Evolutionary conservation across 805 yeast species (phyloP), one percentile per base, ranked within the genome.

Genomic region (Cyberlindnera bimundalis): DNA sequence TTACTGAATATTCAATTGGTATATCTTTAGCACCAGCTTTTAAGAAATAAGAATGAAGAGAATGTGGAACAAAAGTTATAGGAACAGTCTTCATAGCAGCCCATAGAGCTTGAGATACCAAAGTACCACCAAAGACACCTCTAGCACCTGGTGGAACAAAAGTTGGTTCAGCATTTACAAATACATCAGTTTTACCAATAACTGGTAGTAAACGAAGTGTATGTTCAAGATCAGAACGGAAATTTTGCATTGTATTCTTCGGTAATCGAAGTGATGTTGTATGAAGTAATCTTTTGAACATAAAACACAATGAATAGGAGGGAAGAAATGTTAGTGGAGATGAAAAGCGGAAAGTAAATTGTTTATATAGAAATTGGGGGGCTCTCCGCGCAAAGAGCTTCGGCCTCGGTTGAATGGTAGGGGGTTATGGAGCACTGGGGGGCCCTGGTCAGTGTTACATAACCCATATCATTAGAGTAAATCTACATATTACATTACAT

Each of bases 51-150:
- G 80, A 70, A 54, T 82, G 89, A 41, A 79, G 61, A 10, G 86
- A 74, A 25, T 74, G 70, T 1, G 89, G 88, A 21, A 63, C 64
- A 60, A 73, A 74, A 16, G 59, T 51, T 2, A 49, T 56, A n/a
- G 71, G 68, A 6, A 77, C 66, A 7, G 78, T 72, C 35, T 70
- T 66, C 25, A 80, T 63, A 3, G 83, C 79, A 6, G 85, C 86
- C 43, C 73, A 58, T 4, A 81, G 59, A 3, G 87, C 66, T 51
- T 82, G 89, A 0, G 85, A 84, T 14, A 79, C 77, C 31, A 78
- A 62, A 15, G 80, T 77, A 9, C 90, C 89, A 2, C 89, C 89
- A 62, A 81, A 82, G 0, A 81, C 76, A 2, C 86, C 87, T 32
- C 81, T 63, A 2, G 84, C 82, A 0, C 76, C 73, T 6, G 64